Evolutionary conservation across 2,329 filamentous ascomycete species (phyloP).

Genomic region (Alternaria triticina): DNA sequence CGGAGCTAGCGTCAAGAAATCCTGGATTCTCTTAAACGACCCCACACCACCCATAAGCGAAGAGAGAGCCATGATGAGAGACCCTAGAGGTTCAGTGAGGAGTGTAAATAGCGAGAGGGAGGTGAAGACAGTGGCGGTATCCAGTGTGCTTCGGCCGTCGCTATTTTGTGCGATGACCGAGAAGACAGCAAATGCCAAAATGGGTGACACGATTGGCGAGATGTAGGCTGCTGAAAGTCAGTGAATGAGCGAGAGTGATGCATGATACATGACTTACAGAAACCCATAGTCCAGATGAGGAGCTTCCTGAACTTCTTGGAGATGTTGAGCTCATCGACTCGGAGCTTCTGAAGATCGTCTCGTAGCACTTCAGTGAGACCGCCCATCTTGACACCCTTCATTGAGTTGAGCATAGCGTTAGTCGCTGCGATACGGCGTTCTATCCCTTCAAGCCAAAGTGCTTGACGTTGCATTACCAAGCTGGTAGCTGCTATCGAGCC

Average conservation of each 20-base stretch:
- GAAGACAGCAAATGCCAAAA: constrained; percentile 55
- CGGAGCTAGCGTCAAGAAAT: constrained; percentile 48
- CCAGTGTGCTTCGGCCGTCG: constrained; percentile 41
- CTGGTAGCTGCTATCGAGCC: constrained; percentile 39
- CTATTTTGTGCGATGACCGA: constrained; percentile 49
- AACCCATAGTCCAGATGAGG: constrained; percentile 46
- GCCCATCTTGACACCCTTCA: constrained; percentile 57
- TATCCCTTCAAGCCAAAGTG: constrained; percentile 53
- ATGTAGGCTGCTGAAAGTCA: constrained; percentile 33
- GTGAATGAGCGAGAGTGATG: no score
- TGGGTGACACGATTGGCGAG: constrained; percentile 49
- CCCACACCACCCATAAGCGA: constrained; percentile 54
- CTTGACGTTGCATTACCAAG: constrained; percentile 42
- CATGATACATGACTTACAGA: constrained; percentile 29
- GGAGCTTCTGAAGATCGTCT: constrained; percentile 38
- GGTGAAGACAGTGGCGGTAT: constrained; percentile 54
- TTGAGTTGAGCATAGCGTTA: constrained; percentile 50
- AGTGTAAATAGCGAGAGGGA: constrained; percentile 57
- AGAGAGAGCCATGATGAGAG: constrained; percentile 55
- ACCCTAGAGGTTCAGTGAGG: constrained; percentile 54
- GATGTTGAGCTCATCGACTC: constrained; percentile 43
- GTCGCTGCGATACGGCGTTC: constrained; percentile 54
- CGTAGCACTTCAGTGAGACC: constrained; percentile 43
- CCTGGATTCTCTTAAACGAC: constrained; percentile 56
- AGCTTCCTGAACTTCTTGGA: constrained; percentile 45